A percentile compares a stretch with the other conserved stretches of the same genome.
Evolutionary conservation across 2,329 filamentous ascomycete species (phyloP).

Genomic region (Ceratocystis ficicola): DNA sequence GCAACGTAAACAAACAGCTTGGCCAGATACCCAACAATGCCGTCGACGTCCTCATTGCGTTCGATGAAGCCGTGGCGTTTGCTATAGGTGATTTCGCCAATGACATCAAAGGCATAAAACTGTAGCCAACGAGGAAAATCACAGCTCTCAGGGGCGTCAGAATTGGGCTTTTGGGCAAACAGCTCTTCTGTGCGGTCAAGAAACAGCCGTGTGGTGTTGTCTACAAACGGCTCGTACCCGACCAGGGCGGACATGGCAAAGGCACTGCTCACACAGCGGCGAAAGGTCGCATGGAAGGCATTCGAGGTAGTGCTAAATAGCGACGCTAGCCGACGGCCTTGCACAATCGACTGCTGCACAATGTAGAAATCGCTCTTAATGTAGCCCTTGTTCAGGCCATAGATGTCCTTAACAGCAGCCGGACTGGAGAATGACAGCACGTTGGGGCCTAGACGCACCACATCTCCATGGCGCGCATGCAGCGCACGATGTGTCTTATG

Average conservation of each 20-base stretch:
- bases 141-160: slow-evolving; percentile 31
- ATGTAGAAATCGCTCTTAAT: slow-evolving; percentile 72
- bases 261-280: slow-evolving; percentile 61
- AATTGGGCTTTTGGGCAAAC: slow-evolving; percentile 34
- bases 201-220: slow-evolving; percentile 61
- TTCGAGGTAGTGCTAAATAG: slow-evolving; percentile 69
- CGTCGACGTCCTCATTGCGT: slow-evolving; percentile 60
- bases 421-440: slow-evolving; percentile 61
- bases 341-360: slow-evolving; percentile 60
- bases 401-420: slow-evolving; percentile 60
- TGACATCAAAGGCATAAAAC: slow-evolving; percentile 72
- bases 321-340: slow-evolving; percentile 55
- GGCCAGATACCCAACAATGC: slow-evolving; percentile 54
- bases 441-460: slow-evolving; percentile 66
- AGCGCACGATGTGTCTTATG: slow-evolving; percentile 56
- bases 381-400: slow-evolving; percentile 71
- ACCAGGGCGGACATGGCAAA: slow-evolving; percentile 68
- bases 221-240: slow-evolving; percentile 69
- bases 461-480: slow-evolving; percentile 58
- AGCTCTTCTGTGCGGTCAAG: slow-evolving; percentile 48
- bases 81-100: slow-evolving; percentile 64
- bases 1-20: slow-evolving; percentile 59
- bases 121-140: slow-evolving; percentile 64
- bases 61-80: slow-evolving; percentile 66
- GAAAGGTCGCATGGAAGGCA: slow-evolving; percentile 60